phyloP scores from a whole-genome alignment of 768 basidiomycete species.

The Phanerodontia chrysosporium region DNA sequence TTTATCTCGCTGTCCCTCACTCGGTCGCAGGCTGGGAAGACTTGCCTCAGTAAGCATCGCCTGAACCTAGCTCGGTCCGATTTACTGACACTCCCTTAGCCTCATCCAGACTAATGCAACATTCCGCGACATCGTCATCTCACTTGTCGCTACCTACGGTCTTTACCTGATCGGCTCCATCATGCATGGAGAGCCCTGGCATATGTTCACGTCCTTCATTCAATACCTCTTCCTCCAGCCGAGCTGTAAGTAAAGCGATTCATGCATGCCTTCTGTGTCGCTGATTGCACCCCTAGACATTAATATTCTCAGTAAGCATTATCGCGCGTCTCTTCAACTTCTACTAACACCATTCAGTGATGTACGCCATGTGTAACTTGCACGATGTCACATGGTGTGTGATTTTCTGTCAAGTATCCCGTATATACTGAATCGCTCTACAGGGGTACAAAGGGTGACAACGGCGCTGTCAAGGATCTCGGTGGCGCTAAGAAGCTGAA shows the following conservation, averaged over 20 bases:
- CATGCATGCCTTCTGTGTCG: background rate
- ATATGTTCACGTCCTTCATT: constrained; percentile 90
- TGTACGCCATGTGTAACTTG: constrained; percentile 91
- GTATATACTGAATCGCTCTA: background rate
- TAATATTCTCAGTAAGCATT: constrained; percentile 70
- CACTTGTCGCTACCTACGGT: constrained; percentile 72
- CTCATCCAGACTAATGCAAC: constrained; percentile 63
- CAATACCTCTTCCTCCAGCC: constrained; percentile 93
- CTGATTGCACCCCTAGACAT: constrained; percentile 42
- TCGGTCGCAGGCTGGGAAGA: constrained; percentile 71
- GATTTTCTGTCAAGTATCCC: background rate
- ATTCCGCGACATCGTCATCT: constrained; percentile 82
- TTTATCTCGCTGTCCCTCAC: constrained; percentile 81
- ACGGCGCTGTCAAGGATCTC: constrained; percentile 81
- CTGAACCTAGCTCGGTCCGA: background rate
- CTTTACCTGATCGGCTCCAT: constrained; percentile 83
- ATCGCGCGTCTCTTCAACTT: background rate
- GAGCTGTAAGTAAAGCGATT: constrained; percentile 41
- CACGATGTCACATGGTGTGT: constrained; percentile 81
- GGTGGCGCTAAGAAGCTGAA: constrained; percentile 89
- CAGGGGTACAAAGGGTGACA: constrained; percentile 91
- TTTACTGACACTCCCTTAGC: constrained; percentile 24
- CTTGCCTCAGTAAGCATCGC: constrained; percentile 52
- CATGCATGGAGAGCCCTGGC: constrained; percentile 94
- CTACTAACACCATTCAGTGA: constrained; percentile 42